phyloP scores from a whole-genome alignment of 371 early-diverging fungal genomes.

The Apophysomyces elegans region DNA sequence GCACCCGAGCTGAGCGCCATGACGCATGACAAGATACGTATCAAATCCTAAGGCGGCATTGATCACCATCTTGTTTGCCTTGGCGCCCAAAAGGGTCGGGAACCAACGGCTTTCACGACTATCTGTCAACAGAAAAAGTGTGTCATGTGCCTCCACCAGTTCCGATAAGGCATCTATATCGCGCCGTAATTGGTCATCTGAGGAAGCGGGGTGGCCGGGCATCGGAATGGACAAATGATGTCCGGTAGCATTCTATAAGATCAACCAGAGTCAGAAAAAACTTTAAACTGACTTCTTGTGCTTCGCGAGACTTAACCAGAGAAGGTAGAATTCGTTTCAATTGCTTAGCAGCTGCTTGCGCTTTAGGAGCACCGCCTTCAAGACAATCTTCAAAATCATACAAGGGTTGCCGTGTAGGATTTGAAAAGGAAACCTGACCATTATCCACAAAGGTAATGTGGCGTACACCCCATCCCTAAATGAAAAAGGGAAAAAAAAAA shows the following conservation, averaged over 20 bases:
- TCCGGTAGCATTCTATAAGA: slow-evolving; percentile 67
- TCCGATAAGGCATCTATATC: slow-evolving; percentile 61
- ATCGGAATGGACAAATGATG: slow-evolving; percentile 84
- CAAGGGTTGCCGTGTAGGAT: slow-evolving; percentile 94
- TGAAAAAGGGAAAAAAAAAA: slow-evolving; percentile 12
- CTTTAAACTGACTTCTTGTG: too few relatives aligned
- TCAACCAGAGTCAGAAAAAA: not conserved
- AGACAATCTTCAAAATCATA: slow-evolving; percentile 88
- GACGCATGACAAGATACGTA: slow-evolving; percentile 95
- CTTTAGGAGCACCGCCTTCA: slow-evolving; percentile 86
- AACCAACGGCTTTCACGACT: slow-evolving; percentile 96
- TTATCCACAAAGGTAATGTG: slow-evolving; percentile 94
- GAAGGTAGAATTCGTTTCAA: slow-evolving; percentile 81
- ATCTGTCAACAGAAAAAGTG: slow-evolving; percentile 90
- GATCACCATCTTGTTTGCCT: slow-evolving; percentile 74
- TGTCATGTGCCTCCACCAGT: slow-evolving; percentile 82
- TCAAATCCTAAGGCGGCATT: slow-evolving; percentile 97
- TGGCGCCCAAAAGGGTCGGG: slow-evolving; percentile 84
- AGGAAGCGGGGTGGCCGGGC: slow-evolving; percentile 85
- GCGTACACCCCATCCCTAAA: slow-evolving; percentile 91
- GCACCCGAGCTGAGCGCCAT: slow-evolving; percentile 85
- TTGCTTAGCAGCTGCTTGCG: slow-evolving; percentile 81
- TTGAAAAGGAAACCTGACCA: slow-evolving; percentile 91
- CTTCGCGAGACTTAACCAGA: slow-evolving; percentile 52
- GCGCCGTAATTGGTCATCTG: slow-evolving; percentile 43